Evolutionary conservation across 2,329 filamentous ascomycete genomes (phyloP), one percentile per base, ranked within the genome.

Genomic region (Sporothrix pseudoabietina): DNA sequence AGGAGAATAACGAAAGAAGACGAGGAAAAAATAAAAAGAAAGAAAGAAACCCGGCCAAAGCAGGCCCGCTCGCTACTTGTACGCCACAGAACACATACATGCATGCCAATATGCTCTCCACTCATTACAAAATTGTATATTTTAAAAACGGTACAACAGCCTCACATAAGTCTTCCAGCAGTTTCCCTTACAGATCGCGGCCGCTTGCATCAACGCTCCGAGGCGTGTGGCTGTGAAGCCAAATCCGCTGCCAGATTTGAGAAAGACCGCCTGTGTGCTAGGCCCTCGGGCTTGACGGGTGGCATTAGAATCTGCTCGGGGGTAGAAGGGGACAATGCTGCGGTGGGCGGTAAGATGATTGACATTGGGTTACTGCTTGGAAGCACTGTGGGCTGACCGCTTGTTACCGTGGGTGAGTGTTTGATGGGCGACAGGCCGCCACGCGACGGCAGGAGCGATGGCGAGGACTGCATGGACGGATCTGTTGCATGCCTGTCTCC

Each of bases 271-370:
- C 76, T 77, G 71, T 77, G 81, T 66, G 73, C 76, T 72, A 65
- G 79, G 78, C 69, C 84, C 4, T 80, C 76, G 55, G 84, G 82
- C 82, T 92, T 90, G 76, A 88, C 83, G 1, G 89, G 90, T 32
- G 90, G 89, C 19, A 87, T 88, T 69, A 89, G 79, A 73, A 89
- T 88, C 76, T 87, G 86, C 73, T 86, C 83, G 16, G 84, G 85
- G 1, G 87, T 85, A 57, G 85, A 88, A 0, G 90, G 90, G 10
- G 88, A 86, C 66, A 92, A 79, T 1, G 87, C 83, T 55, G 87
- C 84, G 1, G 85, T 80, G 0, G 89, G 89, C 5, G 89, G 89
- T 2, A 91, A 81, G 32, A 90, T 84, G 0, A 86, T 82, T 16
- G 82, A 79, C 22, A 80, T 76, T 5, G 78, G 80, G 71, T 78